phyloP scores from a whole-genome alignment of 2,329 filamentous ascomycete species.

The Nannizziopsis arthrosporioides region DNA sequence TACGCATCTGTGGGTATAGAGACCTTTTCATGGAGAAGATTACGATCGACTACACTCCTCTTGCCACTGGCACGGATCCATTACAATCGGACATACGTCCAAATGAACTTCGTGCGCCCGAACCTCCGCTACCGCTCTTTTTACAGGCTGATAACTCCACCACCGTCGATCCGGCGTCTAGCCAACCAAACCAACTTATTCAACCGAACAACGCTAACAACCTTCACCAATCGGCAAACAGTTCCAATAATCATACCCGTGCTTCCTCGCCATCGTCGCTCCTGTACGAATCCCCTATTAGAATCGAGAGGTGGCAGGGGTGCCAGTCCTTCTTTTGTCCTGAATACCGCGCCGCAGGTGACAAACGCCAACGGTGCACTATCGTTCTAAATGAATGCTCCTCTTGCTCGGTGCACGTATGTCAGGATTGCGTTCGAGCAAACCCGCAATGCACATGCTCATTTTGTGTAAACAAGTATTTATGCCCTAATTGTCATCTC shows the following conservation, averaged over 20 bases:
- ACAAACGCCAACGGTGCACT: constrained; percentile 36
- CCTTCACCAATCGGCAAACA: not conserved
- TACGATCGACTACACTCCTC: constrained; percentile 26
- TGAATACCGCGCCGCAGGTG: constrained; percentile 31
- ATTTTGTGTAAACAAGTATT: constrained; percentile 34
- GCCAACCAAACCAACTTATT: not conserved
- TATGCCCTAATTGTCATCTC: constrained; percentile 35
- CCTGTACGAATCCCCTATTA: constrained; percentile 28
- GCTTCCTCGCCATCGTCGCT: constrained; percentile 31
- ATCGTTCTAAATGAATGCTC: constrained; percentile 36
- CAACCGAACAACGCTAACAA: not conserved
- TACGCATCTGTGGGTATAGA: constrained; percentile 47
- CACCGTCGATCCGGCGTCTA: not conserved
- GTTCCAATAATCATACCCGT: constrained; percentile 28
- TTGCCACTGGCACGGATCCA: constrained; percentile 1
- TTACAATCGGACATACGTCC: not conserved
- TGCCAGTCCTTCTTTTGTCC: constrained; percentile 41
- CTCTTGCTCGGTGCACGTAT: constrained; percentile 36
- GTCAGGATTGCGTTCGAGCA: constrained; percentile 32
- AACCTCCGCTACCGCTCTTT: not conserved
- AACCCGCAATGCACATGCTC: constrained; percentile 36
- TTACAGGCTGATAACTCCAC: not conserved
- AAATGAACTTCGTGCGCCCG: not conserved
- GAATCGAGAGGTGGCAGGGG: constrained; percentile 34
- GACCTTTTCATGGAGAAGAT: constrained; percentile 43